Conservation (phyloP, 306 rosid species). For the Trichosanthes cucumerina region DNA sequence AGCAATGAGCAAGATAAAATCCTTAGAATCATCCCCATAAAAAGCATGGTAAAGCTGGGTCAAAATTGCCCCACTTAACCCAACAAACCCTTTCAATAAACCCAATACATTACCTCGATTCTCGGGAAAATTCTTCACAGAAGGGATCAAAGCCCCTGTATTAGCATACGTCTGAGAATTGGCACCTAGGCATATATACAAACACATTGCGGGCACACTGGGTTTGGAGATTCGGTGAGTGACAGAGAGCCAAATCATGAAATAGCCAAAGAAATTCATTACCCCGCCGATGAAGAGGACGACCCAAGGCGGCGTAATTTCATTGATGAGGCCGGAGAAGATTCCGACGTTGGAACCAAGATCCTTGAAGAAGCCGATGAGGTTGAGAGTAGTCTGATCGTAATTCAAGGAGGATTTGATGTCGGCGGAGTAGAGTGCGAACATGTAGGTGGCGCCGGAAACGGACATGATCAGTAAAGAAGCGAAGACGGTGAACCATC, state of each 20-base stretch:
- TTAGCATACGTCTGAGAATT: constrained; percentile 7
- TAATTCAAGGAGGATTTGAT: neutral
- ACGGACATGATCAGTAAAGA: neutral
- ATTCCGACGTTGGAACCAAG: constrained; percentile 4
- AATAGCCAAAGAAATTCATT: constrained; percentile 26
- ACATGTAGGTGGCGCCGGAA: neutral
- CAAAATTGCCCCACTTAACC: constrained; percentile 10
- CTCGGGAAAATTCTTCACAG: neutral
- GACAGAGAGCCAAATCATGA: constrained; percentile 35
- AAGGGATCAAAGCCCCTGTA: constrained; percentile 8
- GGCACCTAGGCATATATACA: constrained; percentile 1
- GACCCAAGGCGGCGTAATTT: constrained; percentile 31
- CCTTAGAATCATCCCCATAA: constrained; percentile 8
- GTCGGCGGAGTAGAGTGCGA: constrained; percentile 14
- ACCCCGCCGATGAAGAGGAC: constrained; percentile 26
- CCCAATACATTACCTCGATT: constrained; percentile 6
- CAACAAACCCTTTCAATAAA: constrained; percentile 7
- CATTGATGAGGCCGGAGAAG: constrained; percentile 24
- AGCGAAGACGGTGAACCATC: constrained; percentile 9
- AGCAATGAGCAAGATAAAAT: constrained; percentile 7
- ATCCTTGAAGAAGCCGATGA: constrained; percentile 11
- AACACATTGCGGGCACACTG: neutral
- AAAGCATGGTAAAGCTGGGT: constrained; percentile 9
- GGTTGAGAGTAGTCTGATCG: constrained; percentile 8
- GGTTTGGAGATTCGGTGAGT: constrained; percentile 26